Evolutionary conservation across 768 basidiomycete genomes (phyloP), one percentile per base, ranked within the genome.

Genomic region (Flagelloscypha sp.): DNA sequence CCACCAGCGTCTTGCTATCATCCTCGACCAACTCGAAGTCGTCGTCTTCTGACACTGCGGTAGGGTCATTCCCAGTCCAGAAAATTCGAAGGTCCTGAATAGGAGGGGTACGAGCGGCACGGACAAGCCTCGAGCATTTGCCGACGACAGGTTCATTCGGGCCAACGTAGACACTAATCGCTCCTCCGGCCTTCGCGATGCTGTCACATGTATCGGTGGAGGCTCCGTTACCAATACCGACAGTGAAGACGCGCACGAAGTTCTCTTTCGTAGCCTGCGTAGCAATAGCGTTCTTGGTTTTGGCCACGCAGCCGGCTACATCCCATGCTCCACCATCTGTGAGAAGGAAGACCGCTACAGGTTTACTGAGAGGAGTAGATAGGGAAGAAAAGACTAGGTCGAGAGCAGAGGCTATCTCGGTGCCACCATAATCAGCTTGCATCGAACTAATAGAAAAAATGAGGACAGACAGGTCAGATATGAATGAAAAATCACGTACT

Each of bases 41-140:
- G 21, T 7, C 8, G 22, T n/a, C 47, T 35, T 68, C 6, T 68
- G 68, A 2, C 50, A 70, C 8, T 35, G 50, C 5, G 41, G 43
- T 17, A 37, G 51, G 15, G 46, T 52, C 8, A 48, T 54, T n/a
- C n/a, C n/a, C n/a, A n/a, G n/a, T n/a, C n/a, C n/a, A n/a, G n/a
- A n/a, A n/a, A n/a, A n/a, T n/a, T n/a, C n/a, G n/a, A n/a, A 74
- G 59, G 20, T 65, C 50, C 35, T 66, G 55, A 8, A 42, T 12
- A 19, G 20, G 45, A 24, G 24, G 24, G 30, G 41, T 13, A 31
- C 31, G 12, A 27, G 44, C 27, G 20, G 40, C 24, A n/a, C 30
- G 7, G 30, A 45, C 10, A 27, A 36, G 18, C 18, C 43, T 15
- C 7, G 37, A 11, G 13, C 38, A 25, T 27, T 44, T 37, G 13